phyloP scores from a whole-genome alignment of 257 asterid genomes.

The Petunia axillaris region DNA sequence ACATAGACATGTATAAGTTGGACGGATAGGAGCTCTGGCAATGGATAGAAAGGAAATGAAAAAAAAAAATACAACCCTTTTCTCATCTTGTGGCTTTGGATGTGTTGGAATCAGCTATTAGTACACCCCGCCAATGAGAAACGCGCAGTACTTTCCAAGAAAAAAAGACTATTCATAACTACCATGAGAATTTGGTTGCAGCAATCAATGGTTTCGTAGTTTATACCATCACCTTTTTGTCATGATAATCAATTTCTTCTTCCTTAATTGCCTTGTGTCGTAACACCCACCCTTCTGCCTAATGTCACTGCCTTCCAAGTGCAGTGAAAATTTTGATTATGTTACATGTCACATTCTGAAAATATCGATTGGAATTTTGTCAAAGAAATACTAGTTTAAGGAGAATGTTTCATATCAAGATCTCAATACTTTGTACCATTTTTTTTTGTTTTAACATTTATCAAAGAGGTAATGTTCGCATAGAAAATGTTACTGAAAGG shows the following conservation, averaged over 20 bases:
- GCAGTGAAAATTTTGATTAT: not conserved
- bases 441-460: not conserved
- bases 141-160: not conserved
- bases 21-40: not conserved
- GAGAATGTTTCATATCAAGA: not conserved
- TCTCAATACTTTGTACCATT: not conserved
- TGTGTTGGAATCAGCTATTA: not conserved
- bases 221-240: not conserved
- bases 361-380: not conserved
- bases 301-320: not conserved
- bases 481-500: not conserved
- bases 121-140: not conserved
- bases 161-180: not conserved
- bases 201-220: not conserved
- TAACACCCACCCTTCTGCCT: not conserved
- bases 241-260: not conserved
- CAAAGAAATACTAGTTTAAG: not conserved
- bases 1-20: not conserved
- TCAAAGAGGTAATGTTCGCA: not conserved
- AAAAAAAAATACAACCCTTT: not conserved
- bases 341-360: not conserved
- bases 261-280: not conserved
- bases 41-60: not conserved
- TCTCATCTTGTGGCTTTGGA: not conserved
- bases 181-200: constrained; percentile 7